Conservation (phyloP, 2,329 filamentous ascomycete genomes). For the Pleoardoris graminearum region DNA sequence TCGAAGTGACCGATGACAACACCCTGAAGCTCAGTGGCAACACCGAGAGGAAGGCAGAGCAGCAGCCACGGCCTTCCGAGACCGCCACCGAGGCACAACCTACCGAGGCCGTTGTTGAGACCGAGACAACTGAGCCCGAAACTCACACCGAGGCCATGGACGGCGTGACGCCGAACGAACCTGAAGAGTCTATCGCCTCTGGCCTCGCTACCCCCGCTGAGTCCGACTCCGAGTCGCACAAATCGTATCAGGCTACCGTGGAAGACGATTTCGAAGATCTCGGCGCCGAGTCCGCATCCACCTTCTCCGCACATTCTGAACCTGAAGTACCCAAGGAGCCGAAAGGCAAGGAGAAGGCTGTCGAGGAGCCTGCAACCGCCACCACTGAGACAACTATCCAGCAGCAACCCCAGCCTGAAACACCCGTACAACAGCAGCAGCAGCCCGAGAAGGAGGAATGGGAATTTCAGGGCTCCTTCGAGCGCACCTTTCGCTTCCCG, state of each 20-base stretch:
- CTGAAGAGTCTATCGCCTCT: constrained; percentile 16
- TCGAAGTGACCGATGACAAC: constrained; percentile 40
- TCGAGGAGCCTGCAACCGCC: constrained; percentile 14
- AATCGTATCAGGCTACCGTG: constrained; percentile 42
- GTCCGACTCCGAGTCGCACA: constrained; percentile 36
- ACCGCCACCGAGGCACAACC: constrained; percentile 1
- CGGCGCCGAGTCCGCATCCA: constrained; percentile 33
- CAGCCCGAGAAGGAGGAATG: constrained; percentile 12
- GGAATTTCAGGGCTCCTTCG: constrained; percentile 68
- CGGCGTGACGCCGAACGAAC: constrained; percentile 25
- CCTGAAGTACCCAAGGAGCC: constrained; percentile 22
- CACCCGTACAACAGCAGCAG: constrained; percentile 15
- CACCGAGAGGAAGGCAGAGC: constrained; percentile 25
- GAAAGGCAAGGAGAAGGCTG: constrained; percentile 37
- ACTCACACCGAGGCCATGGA: constrained; percentile 22
- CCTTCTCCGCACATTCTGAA: constrained; percentile 25
- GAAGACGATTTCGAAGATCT: constrained; percentile 45
- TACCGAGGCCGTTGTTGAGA: constrained; percentile 3
- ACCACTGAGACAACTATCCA: constrained; percentile 20
- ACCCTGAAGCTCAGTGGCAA: constrained; percentile 40
- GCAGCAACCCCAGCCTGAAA: constrained; percentile 24
- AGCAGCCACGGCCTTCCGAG: constrained; percentile 14
- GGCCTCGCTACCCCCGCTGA: constrained; percentile 21
- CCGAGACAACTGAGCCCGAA: not conserved
- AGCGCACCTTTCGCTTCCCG: constrained; percentile 70